Evolutionary conservation across 176 grass and related monocot genomes (phyloP), one percentile per base, ranked within the genome.

Genomic region (Tillandsia fasciculata): DNA sequence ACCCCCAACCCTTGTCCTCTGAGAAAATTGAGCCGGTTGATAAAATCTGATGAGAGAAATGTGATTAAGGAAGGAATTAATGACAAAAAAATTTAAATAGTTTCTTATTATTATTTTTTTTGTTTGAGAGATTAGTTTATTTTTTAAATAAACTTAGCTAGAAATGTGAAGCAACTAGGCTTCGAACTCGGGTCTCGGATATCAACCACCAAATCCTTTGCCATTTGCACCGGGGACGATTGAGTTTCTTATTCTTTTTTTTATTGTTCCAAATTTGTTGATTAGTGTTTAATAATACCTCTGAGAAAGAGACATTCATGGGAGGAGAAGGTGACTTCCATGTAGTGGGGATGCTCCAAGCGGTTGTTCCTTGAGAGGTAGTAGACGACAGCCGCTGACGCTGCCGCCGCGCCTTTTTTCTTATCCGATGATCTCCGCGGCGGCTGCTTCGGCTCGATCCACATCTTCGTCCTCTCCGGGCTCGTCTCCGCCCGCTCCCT

Each of bases 301-400:
- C 80, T 88, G 74, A 99, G 80, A 69, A 86, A 93, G 80, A 99
- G 95, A 23, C 95, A 82, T 12, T 99, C 87, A 48, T 71, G 64
- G 1, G 80, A 83, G 67, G 87, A 86, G 70, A 88, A 84, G 22
- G 95, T 82, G 70, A 99, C 95, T 79, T 99, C 95, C 64, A 93
- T 88, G 90, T 93, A 99, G 83, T 99, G 95, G n/a, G 95, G 95
- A 61, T 99, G 95, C 78, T 99, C 95, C 29, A 99, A 81, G 63
- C 93, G 90, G 53, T 84, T 87, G 75, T 83, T 99, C 52, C 84
- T 75, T 76, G 75, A 86, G 57, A 99, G 87, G 72, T 99, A 99
- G 67, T 99, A 99, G 48, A 99, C 95, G 15, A 99, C 95, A 1
- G 95, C 33, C 33, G 33, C 33, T 5, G 3, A 5, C 33, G 33